Conservation (phyloP, 441 rosid species). For the Euphorbia celastroides region DNA sequence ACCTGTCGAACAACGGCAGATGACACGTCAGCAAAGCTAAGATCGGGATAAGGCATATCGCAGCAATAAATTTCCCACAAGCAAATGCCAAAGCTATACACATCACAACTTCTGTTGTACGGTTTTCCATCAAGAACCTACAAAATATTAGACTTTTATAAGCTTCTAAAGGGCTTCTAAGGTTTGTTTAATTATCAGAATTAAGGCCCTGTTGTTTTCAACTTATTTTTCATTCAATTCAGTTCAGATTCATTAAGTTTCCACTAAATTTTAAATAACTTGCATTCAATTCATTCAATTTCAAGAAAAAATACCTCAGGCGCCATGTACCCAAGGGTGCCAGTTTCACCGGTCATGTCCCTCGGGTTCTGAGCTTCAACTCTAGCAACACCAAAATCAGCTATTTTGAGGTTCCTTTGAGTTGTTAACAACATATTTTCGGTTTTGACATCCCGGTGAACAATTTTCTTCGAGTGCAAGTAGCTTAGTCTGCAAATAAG, state of each 20-base stretch:
- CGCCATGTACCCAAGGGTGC: constrained; percentile 95
- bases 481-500: constrained; percentile 65
- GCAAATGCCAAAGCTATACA: constrained; percentile 96
- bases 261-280: too few species aligned
- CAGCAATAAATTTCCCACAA: constrained; percentile 96
- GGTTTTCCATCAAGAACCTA: constrained; percentile 95
- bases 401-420: constrained; percentile 59
- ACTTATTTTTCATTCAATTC: too few species aligned
- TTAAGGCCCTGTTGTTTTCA: too few species aligned
- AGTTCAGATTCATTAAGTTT: too few species aligned
- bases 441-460: constrained; percentile 94
- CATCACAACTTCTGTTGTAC: constrained; percentile 87
- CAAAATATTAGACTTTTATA: too few species aligned
- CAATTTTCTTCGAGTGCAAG: constrained; percentile 77
- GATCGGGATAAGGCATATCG: constrained; percentile 83
- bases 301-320: constrained; percentile 64
- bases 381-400: constrained; percentile 95
- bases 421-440: constrained; percentile 77
- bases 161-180: too few species aligned
- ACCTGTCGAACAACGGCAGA: constrained; percentile 90
- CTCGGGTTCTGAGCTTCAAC: constrained; percentile 87
- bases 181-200: too few species aligned
- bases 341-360: constrained; percentile 97
- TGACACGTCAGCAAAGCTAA: constrained; percentile 72
- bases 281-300: too few species aligned